phyloP scores from a whole-genome alignment of 768 basidiomycete genomes.

The Trametes elegans region DNA sequence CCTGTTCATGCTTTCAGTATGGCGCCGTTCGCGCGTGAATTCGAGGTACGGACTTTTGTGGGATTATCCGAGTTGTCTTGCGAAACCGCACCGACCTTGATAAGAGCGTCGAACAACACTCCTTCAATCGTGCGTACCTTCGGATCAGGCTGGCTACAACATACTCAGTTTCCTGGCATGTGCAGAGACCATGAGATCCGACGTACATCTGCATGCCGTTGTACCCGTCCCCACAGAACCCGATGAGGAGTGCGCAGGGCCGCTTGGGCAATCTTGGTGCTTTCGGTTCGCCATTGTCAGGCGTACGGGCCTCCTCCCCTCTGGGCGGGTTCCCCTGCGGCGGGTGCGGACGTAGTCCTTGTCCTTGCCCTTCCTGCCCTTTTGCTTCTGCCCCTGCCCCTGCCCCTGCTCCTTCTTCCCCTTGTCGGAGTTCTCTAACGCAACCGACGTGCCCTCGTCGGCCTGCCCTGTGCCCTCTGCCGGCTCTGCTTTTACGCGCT shows the following conservation, averaged over 20 bases:
- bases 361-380: conserved; percentile 15
- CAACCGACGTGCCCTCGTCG: not conserved
- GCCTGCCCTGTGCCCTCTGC: not conserved
- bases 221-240: conserved; percentile 90
- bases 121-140: conserved; percentile 81
- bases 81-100: conserved; percentile 90
- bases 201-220: conserved; percentile 96
- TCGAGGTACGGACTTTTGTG: conserved; percentile 59
- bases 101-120: conserved; percentile 81
- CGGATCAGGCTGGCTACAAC: conserved; percentile 58
- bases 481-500: conserved; percentile 13
- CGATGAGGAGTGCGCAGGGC: conserved; percentile 80
- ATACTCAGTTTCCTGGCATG: not conserved
- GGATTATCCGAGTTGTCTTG: conserved; percentile 91
- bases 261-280: conserved; percentile 73
- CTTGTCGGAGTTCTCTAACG: conserved; percentile 1
- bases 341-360: conserved; percentile 14
- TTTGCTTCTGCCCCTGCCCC: conserved; percentile 10
- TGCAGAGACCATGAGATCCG: not conserved
- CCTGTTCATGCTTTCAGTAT: conserved; percentile 41
- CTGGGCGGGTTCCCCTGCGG: conserved; percentile 23
- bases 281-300: conserved; percentile 33
- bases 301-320: conserved; percentile 10
- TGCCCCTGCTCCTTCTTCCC: no score
- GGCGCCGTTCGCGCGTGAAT: no score